A percentile compares a stretch with the other conserved stretches of the same genome.
phyloP scores from a whole-genome alignment of 2,329 filamentous ascomycete genomes.

The Stemphylium vesicarium region DNA sequence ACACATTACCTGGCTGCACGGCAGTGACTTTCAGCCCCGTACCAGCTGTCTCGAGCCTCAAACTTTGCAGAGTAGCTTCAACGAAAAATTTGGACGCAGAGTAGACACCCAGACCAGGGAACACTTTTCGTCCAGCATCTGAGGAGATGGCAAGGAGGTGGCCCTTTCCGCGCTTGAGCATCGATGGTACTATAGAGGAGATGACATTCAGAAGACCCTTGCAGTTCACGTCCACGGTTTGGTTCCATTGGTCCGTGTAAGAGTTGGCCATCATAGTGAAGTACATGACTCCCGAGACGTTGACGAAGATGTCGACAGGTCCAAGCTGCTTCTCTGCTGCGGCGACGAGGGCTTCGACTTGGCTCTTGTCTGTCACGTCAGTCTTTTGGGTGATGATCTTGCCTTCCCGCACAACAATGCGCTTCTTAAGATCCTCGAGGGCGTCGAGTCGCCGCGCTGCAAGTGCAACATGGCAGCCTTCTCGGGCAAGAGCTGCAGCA shows the following conservation, averaged over 20 bases:
- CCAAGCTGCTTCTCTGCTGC: constrained; percentile 68
- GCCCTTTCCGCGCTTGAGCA: constrained; percentile 71
- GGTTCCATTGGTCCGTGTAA: constrained; percentile 77
- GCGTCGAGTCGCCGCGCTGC: constrained; percentile 73
- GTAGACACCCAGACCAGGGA: constrained; percentile 82
- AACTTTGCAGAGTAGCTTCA: constrained; percentile 76
- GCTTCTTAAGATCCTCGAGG: constrained; percentile 70
- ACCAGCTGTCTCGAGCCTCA: constrained; percentile 78
- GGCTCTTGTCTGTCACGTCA: constrained; percentile 70
- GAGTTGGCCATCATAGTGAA: constrained; percentile 85
- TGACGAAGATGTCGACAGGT: constrained; percentile 77
- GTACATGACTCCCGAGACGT: constrained; percentile 86
- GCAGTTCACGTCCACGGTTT: constrained; percentile 85
- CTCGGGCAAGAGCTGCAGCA: constrained; percentile 69
- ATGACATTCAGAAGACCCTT: constrained; percentile 79
- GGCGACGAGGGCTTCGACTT: constrained; percentile 71
- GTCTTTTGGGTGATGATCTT: constrained; percentile 74
- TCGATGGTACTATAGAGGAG: constrained; percentile 70
- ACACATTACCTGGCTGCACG: constrained; percentile 78
- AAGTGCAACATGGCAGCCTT: constrained; percentile 75
- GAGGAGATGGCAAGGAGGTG: constrained; percentile 84
- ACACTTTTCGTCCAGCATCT: constrained; percentile 81
- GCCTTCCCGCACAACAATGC: constrained; percentile 62
- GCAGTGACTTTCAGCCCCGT: constrained; percentile 74
- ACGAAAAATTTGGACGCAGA: constrained; percentile 86